Evolutionary conservation across 2,329 filamentous ascomycete genomes (phyloP), one percentile per base, ranked within the genome.

Genomic region (Xylaria sp.): DNA sequence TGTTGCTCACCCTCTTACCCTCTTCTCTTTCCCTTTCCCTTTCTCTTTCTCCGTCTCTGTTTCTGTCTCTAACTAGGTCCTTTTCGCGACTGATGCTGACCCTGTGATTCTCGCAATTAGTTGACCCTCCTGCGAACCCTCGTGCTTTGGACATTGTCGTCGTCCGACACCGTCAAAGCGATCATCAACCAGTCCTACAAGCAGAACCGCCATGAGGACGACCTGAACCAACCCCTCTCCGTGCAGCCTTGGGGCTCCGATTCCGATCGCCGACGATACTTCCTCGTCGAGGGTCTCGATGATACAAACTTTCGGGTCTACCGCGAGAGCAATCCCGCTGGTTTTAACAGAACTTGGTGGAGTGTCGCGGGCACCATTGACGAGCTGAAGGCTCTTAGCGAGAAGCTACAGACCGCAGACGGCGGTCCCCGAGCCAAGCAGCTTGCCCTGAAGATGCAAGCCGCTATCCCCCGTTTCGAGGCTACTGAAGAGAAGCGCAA

Each of bases 401-500:
- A 89, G 54, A 95, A 90, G 72, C 82, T 99, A 8, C 83, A 87
- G 55, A 84, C 80, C 2, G 83, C 84, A 44, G 93, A 97, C 67
- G 90, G 89, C 55, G 89, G 89, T 0, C 91, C 89, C 54, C 89
- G 91, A 71, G 91, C 93, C 0, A 89, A 85, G 69, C 85, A 86
- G 60, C 80, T 97, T 39, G 86, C 89, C 61, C 85, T 88, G 67
- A 90, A 87, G 73, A 95, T 99, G 69, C 74, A 81, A 42, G 83
- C 85, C 55, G 92, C 92, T 9, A 84, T 97, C 39, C 91, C 92
- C 39, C 86, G 92, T 39, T 97, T 99, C 67, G 93, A 97, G 74
- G 91, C 89, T 42, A 92, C 91, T 4, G 92, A 97, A 75, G 92
- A 96, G 90, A 97, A 97, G 83, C 90, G 94, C 58, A 91, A 88